Base-by-base conservation (phyloP, 192 early-diverging fungal species). In the Podila minutissima region DNA sequence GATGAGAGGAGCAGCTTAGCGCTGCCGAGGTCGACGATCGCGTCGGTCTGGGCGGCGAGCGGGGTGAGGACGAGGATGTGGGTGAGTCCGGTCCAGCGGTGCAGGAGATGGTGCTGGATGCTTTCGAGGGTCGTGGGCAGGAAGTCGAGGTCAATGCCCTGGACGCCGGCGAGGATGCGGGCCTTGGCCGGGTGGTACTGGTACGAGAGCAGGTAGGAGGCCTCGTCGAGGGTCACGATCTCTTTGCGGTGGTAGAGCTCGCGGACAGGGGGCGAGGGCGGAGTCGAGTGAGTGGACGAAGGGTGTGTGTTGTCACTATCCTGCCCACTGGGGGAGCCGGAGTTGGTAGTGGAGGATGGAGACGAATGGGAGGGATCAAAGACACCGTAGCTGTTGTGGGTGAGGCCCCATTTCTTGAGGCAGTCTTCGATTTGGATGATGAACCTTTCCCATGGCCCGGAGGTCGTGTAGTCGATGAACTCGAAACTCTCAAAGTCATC, bases 391-490 rank as follows among this genome's bases (percentile, higher is more conserved):
- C 82, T 65, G n/a, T 84, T 87, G 64, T 90, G 84, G 65, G 83
- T 84, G 20, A 94, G 69, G 9, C 83, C 85, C 91, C 91, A 92
- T 26, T 74, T 61, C 57, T 69, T 78, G 26, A 94, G 82, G 55
- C 83, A 75, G 62, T 86, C 82, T 79, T 94, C 93, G 53, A 94
- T 85, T 4, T 86, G 75, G 46, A 88, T 89, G 20, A 89, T 83
- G 60, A 92, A 88, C 49, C 84, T 82, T 61, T 94, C 93, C 86
- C 90, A 92, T 49, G 86, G 83, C 29, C 91, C 91, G 17, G 92
- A 89, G 26, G 93, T 86, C 0, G 91, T 92, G 82, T 94, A 92
- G 82, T 92, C 91, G 10, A 92, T 88, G 67, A 94, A 88, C 72
- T 94, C 93, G 74, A 91, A 94, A 68, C 84, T 86, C 48, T 94